Conservation (phyloP, 305 asterid genomes). For the Fraxinus floribunda region DNA sequence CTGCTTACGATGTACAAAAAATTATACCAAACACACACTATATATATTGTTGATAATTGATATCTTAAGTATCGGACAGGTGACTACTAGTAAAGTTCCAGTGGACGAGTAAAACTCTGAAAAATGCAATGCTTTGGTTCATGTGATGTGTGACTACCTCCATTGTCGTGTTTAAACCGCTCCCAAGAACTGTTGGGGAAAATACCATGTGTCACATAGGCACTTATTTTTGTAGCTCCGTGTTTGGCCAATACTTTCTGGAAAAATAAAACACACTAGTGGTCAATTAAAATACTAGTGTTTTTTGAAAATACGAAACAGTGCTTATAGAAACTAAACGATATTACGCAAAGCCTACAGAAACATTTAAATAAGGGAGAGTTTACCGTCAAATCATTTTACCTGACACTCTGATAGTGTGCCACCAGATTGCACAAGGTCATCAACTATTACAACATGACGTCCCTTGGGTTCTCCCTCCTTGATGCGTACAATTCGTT, state of each 20-base stretch:
- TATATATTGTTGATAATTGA: neutral
- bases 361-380: neutral
- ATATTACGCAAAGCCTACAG: neutral
- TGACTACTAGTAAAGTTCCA: neutral
- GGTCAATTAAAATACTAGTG: neutral
- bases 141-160: slow-evolving; percentile 48
- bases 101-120: neutral
- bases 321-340: neutral
- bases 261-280: neutral
- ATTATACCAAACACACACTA: neutral
- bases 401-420: slow-evolving; percentile 92
- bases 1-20: neutral
- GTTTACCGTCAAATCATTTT: slow-evolving; percentile 6
- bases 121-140: neutral
- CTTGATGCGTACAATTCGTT: slow-evolving; percentile 80
- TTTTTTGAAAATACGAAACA: neutral
- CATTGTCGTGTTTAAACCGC: slow-evolving; percentile 73
- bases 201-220: slow-evolving; percentile 94
- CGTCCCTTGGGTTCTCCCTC: slow-evolving; percentile 92
- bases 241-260: slow-evolving; percentile 96
- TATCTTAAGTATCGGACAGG: neutral
- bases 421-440: slow-evolving; percentile 97
- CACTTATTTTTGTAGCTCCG: slow-evolving; percentile 85
- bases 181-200: slow-evolving; percentile 92
- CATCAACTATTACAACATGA: slow-evolving; percentile 97